Base-by-base conservation (phyloP, 2,329 filamentous ascomycete genomes). In the Colletotrichum tamarilloi region DNA sequence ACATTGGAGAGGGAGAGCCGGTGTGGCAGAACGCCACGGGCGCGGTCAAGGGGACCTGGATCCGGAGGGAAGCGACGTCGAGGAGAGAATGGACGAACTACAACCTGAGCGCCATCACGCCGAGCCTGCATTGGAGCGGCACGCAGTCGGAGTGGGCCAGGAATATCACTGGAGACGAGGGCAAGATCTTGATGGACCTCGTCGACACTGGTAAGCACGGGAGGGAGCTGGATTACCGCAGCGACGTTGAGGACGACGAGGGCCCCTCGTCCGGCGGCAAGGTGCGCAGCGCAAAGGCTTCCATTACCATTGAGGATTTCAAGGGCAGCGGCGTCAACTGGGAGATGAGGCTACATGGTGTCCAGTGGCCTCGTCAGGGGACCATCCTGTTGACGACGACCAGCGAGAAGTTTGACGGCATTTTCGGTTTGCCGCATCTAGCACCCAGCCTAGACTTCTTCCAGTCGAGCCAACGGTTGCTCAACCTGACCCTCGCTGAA, bases 331-430 rank as follows among this genome's bases (percentile, higher is more conserved):
- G 93, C 5, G 92, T 92, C 79, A 93, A 91, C 76, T 95, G 93
- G 91, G 92, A 95, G 76, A 91, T 97, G 84, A 88, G 90, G 64
- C 84, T 98, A 62, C 92, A 95, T 82, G 97, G 97, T 4, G 89
- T 97, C 4, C 96, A 98, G 84, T 97, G 95, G 87, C 92, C 93
- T 49, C 88, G 89, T n/a, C 90, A 93, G 75, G 97, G 97, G 1
- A 90, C 91, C 16, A 90, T 97, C 62, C 85, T 98, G 46, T 85
- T 98, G 80, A 94, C 93, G 1, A 98, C 96, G 0, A 96, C 95
- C 60, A 98, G 95, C 81, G 94, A 98, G 79, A 98, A 97, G 85
- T 97, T 97, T 79, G 91, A 93, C n/a, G 95, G 97, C 56, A 92
- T 98, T 68, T 97, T 97, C 81, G 93, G 92, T 2, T 85, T 98